These are phyloP conservation scores for Pseudoneurospora amorphoporcata DNA, from an alignment of 495 filamentous ascomycete species.

Conservation along the genomic window DNA sequence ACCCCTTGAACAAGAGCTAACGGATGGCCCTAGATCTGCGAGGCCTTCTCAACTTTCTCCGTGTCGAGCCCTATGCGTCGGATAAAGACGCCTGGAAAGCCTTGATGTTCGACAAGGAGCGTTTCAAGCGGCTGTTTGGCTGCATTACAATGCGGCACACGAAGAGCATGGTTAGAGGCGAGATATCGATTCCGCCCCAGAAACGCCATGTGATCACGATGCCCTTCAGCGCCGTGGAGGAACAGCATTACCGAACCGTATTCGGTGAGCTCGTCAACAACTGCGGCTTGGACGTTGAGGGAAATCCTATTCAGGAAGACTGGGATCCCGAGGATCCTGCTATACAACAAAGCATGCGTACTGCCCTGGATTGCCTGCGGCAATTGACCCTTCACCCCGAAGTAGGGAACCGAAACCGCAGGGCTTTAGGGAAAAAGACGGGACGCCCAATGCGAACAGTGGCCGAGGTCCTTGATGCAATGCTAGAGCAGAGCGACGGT, in stretches of 20 bases:
- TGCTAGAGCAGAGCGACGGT: constrained; percentile 74
- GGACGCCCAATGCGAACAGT: constrained; percentile 63
- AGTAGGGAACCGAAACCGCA: constrained; percentile 56
- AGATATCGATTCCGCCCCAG: constrained; percentile 64
- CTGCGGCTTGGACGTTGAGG: constrained; percentile 53
- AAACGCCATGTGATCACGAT: constrained; percentile 78
- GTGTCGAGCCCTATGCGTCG: constrained; percentile 62
- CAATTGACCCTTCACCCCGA: constrained; percentile 83
- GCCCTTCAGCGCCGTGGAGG: constrained; percentile 79
- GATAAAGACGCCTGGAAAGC: constrained; percentile 54
- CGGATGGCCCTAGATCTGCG: constrained; percentile 35
- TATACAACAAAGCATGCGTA: constrained; percentile 52
- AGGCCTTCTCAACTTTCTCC: constrained; percentile 72
- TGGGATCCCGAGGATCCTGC: constrained; percentile 53
- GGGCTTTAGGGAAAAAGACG: constrained; percentile 50
- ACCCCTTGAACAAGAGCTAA: background rate
- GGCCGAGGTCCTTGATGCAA: constrained; percentile 70
- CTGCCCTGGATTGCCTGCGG: constrained; percentile 47
- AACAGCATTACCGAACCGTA: constrained; percentile 69
- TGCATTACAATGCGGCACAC: constrained; percentile 71
- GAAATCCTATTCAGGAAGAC: constrained; percentile 45
- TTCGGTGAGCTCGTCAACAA: constrained; percentile 63
- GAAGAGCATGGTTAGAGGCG: constrained; percentile 66
- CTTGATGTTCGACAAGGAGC: constrained; percentile 48
- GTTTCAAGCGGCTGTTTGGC: constrained; percentile 57